Evolutionary conservation across 768 basidiomycete species (phyloP).

Genomic region (Tulasnella sp.): DNA sequence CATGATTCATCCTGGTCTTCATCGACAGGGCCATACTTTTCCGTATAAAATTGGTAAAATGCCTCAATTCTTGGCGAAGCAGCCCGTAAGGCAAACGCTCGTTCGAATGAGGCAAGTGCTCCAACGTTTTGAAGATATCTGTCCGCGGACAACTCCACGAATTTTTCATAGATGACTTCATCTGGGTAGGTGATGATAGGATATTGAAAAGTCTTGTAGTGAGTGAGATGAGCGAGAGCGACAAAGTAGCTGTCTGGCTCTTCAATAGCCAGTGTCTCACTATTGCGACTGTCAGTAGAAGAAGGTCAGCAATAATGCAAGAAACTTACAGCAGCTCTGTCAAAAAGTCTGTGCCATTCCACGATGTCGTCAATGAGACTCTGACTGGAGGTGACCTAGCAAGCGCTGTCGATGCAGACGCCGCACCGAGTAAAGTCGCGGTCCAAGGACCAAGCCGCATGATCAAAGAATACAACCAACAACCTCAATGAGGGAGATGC

Average conservation of each 20-base stretch:
- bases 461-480: background rate
- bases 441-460: background rate
- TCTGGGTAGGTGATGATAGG: conserved; percentile 28
- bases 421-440: background rate
- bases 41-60: conserved; percentile 57
- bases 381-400: conserved; percentile 37
- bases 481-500: background rate
- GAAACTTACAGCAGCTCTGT: conserved; percentile 50
- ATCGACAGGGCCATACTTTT: conserved; percentile 21
- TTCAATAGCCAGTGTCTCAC: conserved; percentile 71
- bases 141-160: conserved; percentile 43
- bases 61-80: conserved; percentile 73
- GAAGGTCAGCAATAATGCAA: background rate
- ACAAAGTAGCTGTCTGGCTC: conserved; percentile 63
- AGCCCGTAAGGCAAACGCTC: conserved; percentile 64
- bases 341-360: conserved; percentile 48
- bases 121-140: conserved; percentile 38
- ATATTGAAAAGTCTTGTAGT: conserved; percentile 32
- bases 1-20: conserved; percentile 29
- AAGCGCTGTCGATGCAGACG: background rate
- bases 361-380: conserved; percentile 48
- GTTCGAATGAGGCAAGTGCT: conserved; percentile 44
- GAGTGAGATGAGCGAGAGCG: conserved; percentile 50
- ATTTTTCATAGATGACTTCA: conserved; percentile 41
- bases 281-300: conserved; percentile 25